Evolutionary conservation across 116 monocot species (phyloP).

Genomic region (Posidonia oceanica): DNA sequence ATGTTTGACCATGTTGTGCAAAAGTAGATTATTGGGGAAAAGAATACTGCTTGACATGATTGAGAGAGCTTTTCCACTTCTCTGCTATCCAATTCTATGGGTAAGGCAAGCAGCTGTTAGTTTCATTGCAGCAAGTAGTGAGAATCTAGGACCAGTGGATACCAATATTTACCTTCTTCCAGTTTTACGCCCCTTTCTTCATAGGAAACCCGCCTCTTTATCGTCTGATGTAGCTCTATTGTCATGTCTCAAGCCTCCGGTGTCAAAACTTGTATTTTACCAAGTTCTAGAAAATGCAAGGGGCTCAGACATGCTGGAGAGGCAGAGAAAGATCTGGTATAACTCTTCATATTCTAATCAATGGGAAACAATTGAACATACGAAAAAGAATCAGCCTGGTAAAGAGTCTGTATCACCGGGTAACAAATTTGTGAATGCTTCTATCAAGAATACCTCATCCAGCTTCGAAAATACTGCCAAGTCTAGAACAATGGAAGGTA

Average conservation of each 20-base stretch:
- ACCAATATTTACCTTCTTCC: slow-evolving; percentile 79
- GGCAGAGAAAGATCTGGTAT: slow-evolving; percentile 97
- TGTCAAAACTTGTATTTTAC: slow-evolving; percentile 65
- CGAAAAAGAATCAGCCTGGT: slow-evolving; percentile 14
- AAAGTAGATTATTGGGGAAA: slow-evolving; percentile 71
- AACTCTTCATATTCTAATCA: slow-evolving; percentile 52
- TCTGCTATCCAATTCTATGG: slow-evolving; percentile 90
- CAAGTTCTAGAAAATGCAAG: slow-evolving; percentile 66
- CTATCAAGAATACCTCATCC: slow-evolving; percentile 15
- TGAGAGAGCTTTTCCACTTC: slow-evolving; percentile 68
- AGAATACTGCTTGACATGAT: slow-evolving; percentile 71
- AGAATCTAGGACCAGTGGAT: slow-evolving; percentile 76
- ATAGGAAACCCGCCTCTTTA: slow-evolving; percentile 65
- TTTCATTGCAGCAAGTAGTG: slow-evolving; percentile 77
- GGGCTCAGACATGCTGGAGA: slow-evolving; percentile 75
- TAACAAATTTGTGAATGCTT: slow-evolving; percentile 15
- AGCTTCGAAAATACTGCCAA: slow-evolving; percentile 26
- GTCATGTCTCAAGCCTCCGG: slow-evolving; percentile 79
- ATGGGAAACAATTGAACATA: slow-evolving; percentile 54
- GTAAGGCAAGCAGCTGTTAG: slow-evolving; percentile 63
- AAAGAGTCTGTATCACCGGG: slow-evolving; percentile 24
- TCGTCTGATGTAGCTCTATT: slow-evolving; percentile 54
- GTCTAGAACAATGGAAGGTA: slow-evolving; percentile 24
- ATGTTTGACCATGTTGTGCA: slow-evolving; percentile 82
- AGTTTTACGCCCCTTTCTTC: slow-evolving; percentile 66